Base-by-base conservation (phyloP, 805 yeast species). In the Millerozyma miso region DNA sequence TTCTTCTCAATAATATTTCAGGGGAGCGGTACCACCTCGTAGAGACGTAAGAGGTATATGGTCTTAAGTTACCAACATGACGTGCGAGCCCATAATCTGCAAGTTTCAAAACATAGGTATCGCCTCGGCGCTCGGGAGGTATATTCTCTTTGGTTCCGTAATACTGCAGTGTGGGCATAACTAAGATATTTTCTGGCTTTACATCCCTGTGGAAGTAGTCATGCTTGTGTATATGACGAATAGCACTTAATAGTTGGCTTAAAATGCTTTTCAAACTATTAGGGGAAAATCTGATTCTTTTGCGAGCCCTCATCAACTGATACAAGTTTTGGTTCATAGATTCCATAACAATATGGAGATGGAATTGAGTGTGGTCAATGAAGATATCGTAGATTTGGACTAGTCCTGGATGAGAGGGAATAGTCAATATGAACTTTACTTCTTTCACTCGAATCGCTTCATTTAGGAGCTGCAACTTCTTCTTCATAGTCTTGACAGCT, bases 1-100 rank as follows among this genome's bases (percentile, higher is more conserved):
- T 74, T 48, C 77, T 80, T 50, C 91, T 73, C 44, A 86, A 65
- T 37, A 86, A 67, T 16, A 86, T 83, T 58, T 86, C 95, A 0
- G 95, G 95, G 0, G 91, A 79, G 48, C 95, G 69, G 55, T 86
- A 86, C 95, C 95, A 86, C 54, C 95, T 74, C 0, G 95, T 86
- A 0, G 91, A 81, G 4, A 86, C 88, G 51, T 86, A 86, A 2
- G 84, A 81, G 0, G 95, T 86, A 54, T 78, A 85, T 1, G 79
- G 79, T 44, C 69, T 72, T 19, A 58, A 62, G 55, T 79, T 77
- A 37, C 69, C 62, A 8, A 76, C 67, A 45, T 76, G 77, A 51
- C 93, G 74, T 10, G 91, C 85, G 44, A 86, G 68, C 0, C 95
- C 95, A 61, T 82, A 86, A 60, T 86, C 95, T 2, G 90, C 90